These are phyloP conservation scores for Eucalyptus marginata DNA, from an alignment of 345 rosid genomes.

Conservation along the genomic window DNA sequence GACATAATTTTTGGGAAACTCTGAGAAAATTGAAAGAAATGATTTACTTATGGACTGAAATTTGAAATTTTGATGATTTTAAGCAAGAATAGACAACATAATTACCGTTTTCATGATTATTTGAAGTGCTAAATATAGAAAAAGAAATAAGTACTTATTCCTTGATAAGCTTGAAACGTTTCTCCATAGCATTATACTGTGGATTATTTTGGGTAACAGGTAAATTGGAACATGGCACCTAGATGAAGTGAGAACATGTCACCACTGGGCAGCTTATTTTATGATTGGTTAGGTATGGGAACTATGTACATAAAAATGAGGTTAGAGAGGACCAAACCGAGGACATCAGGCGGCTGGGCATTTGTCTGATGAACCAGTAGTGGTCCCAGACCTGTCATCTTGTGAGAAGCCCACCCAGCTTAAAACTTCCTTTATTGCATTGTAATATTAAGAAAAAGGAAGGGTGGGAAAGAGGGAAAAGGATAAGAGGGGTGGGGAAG, in stretches of 20 bases:
- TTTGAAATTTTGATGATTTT: neutral
- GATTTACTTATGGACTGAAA: neutral
- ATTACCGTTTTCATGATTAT: neutral
- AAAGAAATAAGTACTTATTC: neutral
- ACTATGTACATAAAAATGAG: neutral
- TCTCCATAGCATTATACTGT: neutral
- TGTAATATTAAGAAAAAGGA: neutral
- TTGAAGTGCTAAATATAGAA: neutral
- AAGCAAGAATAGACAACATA: neutral
- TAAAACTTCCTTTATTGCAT: neutral
- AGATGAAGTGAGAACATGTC: neutral
- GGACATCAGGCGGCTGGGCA: neutral
- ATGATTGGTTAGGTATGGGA: neutral
- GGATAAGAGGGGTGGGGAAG: neutral
- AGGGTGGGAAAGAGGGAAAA: neutral
- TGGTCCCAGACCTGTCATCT: neutral
- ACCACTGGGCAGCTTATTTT: neutral
- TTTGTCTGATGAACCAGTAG: neutral
- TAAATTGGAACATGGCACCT: neutral
- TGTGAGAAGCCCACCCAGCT: neutral
- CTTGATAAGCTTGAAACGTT: neutral
- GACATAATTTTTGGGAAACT: neutral
- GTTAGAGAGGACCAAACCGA: neutral
- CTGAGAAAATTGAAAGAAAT: neutral
- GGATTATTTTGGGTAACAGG: neutral